Conservation (phyloP, 768 basidiomycete species). For the Mycena polygramma region DNA sequence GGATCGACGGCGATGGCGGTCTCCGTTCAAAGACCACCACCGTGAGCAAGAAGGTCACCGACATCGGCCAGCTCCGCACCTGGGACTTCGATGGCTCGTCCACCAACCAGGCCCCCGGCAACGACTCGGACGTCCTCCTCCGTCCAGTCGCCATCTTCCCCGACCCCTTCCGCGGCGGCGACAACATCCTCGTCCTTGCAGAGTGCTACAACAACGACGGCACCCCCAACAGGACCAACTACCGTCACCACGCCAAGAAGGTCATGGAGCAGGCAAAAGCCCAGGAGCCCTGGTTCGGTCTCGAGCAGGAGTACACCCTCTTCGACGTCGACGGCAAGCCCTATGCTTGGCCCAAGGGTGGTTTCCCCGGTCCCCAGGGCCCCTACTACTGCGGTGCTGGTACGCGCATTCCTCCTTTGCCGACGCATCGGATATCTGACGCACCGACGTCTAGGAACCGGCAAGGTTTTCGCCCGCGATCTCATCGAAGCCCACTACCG, state of each 20-base stretch:
- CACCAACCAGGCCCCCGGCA: slow-evolving; percentile 95
- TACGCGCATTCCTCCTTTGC: slow-evolving; percentile 51
- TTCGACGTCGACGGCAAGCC: slow-evolving; percentile 93
- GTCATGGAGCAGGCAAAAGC: slow-evolving; percentile 94
- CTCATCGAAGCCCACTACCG: slow-evolving; percentile 99
- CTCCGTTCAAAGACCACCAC: slow-evolving; percentile 98
- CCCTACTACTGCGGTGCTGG: slow-evolving; percentile 99
- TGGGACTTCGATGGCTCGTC: slow-evolving; percentile 99
- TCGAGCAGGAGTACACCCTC: slow-evolving; percentile 99
- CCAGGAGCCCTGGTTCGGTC: slow-evolving; percentile 92
- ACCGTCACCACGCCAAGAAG: slow-evolving; percentile 94
- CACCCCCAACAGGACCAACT: slow-evolving; percentile 96
- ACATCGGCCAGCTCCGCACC: slow-evolving; percentile 91
- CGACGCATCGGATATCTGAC: slow-evolving; percentile 37
- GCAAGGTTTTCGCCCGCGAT: slow-evolving; percentile 98
- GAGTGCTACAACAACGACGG: slow-evolving; percentile 99
- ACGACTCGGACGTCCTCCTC: slow-evolving; percentile 98
- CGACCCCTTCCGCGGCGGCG: slow-evolving; percentile 98
- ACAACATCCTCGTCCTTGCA: slow-evolving; percentile 97
- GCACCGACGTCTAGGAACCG: slow-evolving; percentile 73
- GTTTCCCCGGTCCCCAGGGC: slow-evolving; percentile 99
- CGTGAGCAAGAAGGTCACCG: slow-evolving; percentile 85
- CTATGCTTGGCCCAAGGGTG: slow-evolving; percentile 97
- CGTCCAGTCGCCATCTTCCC: slow-evolving; percentile 98
- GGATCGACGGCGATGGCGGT: slow-evolving; percentile 96